Conservation (phyloP, 306 rosid genomes). For the Rubus parviflorus region DNA sequence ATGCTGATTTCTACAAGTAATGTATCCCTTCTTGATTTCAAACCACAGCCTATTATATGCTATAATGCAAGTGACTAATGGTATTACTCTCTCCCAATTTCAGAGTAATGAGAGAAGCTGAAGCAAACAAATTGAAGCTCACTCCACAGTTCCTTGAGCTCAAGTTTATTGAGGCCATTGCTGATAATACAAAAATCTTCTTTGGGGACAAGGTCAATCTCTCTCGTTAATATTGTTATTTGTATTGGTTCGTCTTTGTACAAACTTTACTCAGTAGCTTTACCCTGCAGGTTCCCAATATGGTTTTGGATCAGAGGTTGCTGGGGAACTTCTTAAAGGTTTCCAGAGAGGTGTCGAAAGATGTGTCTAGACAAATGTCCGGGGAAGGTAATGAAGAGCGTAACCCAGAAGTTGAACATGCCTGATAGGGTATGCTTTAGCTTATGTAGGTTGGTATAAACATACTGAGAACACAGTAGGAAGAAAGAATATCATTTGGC, state of each 20-base stretch:
- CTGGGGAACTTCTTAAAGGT: conserved; percentile 71
- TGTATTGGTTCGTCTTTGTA: not conserved
- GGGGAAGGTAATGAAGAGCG: conserved; percentile 6
- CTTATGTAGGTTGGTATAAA: not conserved
- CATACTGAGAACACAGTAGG: conserved; percentile 6
- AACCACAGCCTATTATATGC: not conserved
- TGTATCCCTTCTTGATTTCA: conserved; percentile 13
- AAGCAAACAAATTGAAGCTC: conserved; percentile 89
- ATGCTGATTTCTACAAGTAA: conserved; percentile 83
- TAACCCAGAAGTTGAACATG: not conserved
- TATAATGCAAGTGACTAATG: not conserved
- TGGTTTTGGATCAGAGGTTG: conserved; percentile 81
- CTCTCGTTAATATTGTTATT: not conserved
- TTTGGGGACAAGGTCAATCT: conserved; percentile 86
- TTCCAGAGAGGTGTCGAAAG: conserved; percentile 31
- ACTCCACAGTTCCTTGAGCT: conserved; percentile 93
- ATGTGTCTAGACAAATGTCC: not conserved
- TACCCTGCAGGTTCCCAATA: conserved; percentile 69
- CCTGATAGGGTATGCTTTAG: conserved; percentile 5
- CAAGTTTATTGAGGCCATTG: conserved; percentile 74
- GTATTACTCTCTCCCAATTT: conserved; percentile 19
- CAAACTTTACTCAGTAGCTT: conserved; percentile 25
- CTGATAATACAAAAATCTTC: conserved; percentile 85
- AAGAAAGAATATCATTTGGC: not conserved
- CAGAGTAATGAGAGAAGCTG: conserved; percentile 79